A percentile compares a stretch with the other conserved stretches of the same genome.
Evolutionary conservation across 2,329 filamentous ascomycete species (phyloP).

Genomic region (Aspergillus costaricaensis): DNA sequence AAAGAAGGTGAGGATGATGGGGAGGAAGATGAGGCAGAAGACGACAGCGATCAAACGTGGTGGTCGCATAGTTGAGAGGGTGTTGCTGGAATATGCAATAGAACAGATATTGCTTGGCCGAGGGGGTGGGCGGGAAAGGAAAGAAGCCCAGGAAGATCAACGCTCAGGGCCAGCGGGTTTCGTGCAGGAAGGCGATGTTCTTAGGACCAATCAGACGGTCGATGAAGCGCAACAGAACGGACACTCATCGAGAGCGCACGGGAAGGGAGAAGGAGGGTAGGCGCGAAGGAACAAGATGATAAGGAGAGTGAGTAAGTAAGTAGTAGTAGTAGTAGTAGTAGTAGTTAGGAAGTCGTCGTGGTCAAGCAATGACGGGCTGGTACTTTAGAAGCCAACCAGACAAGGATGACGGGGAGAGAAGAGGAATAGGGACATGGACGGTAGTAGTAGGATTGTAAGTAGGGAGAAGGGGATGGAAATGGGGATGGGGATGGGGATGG

Average conservation of each 20-base stretch:
- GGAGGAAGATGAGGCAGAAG: conserved; percentile 50
- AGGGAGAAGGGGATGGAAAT: conserved; percentile 8
- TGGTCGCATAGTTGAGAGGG: conserved; percentile 46
- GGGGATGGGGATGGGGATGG: conserved; percentile 2
- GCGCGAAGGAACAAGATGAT: neutral
- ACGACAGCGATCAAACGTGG: conserved; percentile 50
- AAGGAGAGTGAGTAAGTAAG: conserved; percentile 1
- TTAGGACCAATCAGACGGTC: conserved; percentile 39
- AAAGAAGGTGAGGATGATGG: conserved; percentile 51
- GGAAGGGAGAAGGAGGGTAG: conserved; percentile 13
- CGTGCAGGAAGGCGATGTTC: conserved; percentile 10
- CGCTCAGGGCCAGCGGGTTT: neutral
- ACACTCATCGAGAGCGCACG: conserved; percentile 39
- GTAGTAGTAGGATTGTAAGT: neutral
- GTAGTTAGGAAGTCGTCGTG: neutral
- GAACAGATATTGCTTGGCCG: neutral
- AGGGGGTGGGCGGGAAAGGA: neutral
- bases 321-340: too few species aligned
- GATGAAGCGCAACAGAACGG: conserved; percentile 28
- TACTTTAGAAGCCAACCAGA: conserved; percentile 1
- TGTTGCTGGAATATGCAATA: neutral
- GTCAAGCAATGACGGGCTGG: conserved; percentile 6
- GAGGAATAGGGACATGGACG: conserved; percentile 4
- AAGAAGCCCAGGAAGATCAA: neutral
- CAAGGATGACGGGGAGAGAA: conserved; percentile 5